Evolutionary conservation across 306 rosid species (phyloP).

Genomic region (Sphenostylis stenocarpa): DNA sequence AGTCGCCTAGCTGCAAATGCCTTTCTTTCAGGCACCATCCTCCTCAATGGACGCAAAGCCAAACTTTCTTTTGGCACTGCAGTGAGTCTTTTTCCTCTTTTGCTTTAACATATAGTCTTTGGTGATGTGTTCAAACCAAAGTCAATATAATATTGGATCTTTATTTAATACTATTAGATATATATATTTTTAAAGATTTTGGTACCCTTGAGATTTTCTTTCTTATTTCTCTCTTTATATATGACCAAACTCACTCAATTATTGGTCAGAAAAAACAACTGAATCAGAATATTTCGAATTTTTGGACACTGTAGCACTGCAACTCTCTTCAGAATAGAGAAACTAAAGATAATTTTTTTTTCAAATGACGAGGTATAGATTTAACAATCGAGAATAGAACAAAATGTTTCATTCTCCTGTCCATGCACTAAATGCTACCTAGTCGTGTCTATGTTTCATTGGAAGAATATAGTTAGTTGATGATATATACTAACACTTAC

Average conservation of each 20-base stretch:
- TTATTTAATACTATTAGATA: background rate
- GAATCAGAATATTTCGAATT: background rate
- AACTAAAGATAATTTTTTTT: background rate
- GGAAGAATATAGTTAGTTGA: background rate
- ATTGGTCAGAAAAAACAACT: background rate
- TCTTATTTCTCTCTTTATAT: background rate
- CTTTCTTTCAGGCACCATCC: conserved; percentile 78
- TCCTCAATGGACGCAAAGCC: conserved; percentile 91
- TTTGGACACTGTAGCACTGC: background rate
- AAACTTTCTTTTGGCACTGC: conserved; percentile 96
- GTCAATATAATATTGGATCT: background rate
- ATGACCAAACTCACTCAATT: background rate
- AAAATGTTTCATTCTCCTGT: background rate
- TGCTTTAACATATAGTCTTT: background rate
- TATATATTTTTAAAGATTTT: background rate
- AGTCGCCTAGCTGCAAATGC: conserved; percentile 94
- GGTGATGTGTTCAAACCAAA: background rate
- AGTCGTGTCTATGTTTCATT: background rate
- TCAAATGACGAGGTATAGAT: background rate
- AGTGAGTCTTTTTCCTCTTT: conserved; percentile 43
- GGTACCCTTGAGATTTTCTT: background rate
- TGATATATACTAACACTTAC: background rate
- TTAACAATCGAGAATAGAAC: background rate
- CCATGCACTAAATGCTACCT: background rate
- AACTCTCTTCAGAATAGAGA: background rate